These are phyloP conservation scores for Trifolium dubium DNA, from an alignment of 306 rosid species.

Conservation along the genomic window DNA sequence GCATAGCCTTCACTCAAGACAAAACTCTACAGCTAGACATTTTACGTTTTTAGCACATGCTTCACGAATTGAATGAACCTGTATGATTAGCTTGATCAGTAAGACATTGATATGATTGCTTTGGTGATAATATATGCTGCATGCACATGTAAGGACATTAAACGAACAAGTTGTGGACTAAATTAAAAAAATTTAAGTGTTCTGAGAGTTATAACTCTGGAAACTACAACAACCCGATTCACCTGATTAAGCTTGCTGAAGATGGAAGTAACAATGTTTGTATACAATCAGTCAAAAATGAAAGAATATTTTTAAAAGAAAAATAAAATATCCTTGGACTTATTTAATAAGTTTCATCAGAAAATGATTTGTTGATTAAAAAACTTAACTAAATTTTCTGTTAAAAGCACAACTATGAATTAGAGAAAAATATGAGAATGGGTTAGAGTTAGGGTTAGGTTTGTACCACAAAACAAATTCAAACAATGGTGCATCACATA, in stretches of 20 bases:
- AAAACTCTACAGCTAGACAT: conserved; percentile 98
- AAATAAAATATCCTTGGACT: too few species aligned
- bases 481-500: too few species aligned
- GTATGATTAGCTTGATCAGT: conserved; percentile 42
- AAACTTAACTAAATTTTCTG: too few species aligned
- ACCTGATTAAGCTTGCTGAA: conserved; percentile 99
- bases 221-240: conserved; percentile 71
- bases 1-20: conserved; percentile 99
- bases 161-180: conserved; percentile 9
- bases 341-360: too few species aligned
- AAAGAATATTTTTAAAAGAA: too few species aligned
- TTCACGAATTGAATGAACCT: conserved; percentile 97
- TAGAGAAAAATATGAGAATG: too few species aligned
- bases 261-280: too few species aligned
- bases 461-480: too few species aligned
- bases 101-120: conserved; percentile 16
- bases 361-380: too few species aligned
- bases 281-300: too few species aligned
- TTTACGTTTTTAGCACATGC: conserved; percentile 97
- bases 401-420: too few species aligned
- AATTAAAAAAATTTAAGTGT: conserved; percentile 6
- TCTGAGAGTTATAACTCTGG: conserved; percentile 24
- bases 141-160: background rate
- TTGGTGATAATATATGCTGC: conserved; percentile 25
- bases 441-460: too few species aligned